Percentiles rank a stretch among this genome's conserved stretches.
Evolutionary conservation across 768 basidiomycete species (phyloP).

Genomic region (Porphyrellus cyaneotinctus): DNA sequence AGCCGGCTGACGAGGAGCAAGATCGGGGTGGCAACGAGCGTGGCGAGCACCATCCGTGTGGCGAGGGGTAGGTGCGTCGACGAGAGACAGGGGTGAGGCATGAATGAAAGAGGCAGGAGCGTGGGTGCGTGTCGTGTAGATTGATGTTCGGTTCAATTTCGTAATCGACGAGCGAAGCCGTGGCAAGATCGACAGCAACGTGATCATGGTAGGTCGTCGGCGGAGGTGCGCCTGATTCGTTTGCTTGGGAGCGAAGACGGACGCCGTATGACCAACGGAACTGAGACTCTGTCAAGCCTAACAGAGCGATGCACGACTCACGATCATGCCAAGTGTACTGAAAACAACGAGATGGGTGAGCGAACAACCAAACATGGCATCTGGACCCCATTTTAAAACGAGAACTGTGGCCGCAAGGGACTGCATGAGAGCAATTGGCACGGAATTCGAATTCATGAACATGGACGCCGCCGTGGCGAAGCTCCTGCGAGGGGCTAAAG

Average conservation of each 20-base stretch:
- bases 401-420: constrained; percentile 81
- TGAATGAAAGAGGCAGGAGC: not conserved
- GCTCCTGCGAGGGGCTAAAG: constrained; percentile 39
- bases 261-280: constrained; percentile 94
- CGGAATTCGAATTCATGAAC: constrained; percentile 94
- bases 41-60: constrained; percentile 84
- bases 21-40: constrained; percentile 71
- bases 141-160: not conserved
- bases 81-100: not conserved
- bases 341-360: constrained; percentile 88
- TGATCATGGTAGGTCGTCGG: constrained; percentile 9
- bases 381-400: constrained; percentile 72
- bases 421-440: constrained; percentile 94
- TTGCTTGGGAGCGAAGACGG: constrained; percentile 61
- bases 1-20: constrained; percentile 62
- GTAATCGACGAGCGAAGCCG: constrained; percentile 10
- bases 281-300: constrained; percentile 32
- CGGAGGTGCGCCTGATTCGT: constrained; percentile 8
- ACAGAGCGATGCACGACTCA: constrained; percentile 37
- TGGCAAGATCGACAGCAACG: not conserved
- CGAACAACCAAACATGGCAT: constrained; percentile 89
- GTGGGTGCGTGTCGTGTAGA: not conserved
- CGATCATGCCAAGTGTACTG: constrained; percentile 94
- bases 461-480: constrained; percentile 80
- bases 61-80: constrained; percentile 43